Evolutionary conservation across 768 basidiomycete species (phyloP).

Genomic region (Peribolospora kevripleyi): DNA sequence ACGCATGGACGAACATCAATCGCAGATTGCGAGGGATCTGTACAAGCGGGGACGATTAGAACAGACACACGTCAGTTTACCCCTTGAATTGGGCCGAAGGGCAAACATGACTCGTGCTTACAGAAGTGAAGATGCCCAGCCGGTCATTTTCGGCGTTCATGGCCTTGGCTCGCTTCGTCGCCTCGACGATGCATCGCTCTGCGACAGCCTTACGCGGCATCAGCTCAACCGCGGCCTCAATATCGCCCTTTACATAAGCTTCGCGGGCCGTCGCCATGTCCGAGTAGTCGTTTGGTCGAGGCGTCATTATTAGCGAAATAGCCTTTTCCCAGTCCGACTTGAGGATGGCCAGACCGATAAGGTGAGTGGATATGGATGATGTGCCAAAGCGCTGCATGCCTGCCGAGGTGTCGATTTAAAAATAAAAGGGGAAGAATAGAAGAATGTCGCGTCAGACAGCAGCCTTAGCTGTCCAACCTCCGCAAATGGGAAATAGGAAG

Average conservation of each 20-base stretch:
- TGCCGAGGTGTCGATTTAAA: constrained; percentile 3
- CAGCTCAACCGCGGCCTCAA: constrained; percentile 52
- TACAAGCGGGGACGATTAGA: constrained; percentile 9
- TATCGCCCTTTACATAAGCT: constrained; percentile 22
- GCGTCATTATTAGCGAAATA: constrained; percentile 51
- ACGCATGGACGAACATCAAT: constrained; percentile 94
- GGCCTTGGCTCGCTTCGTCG: constrained; percentile 51
- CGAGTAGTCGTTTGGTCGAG: constrained; percentile 40
- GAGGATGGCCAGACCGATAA: constrained; percentile 72
- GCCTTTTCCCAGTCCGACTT: constrained; percentile 78
- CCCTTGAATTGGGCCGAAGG: background rate
- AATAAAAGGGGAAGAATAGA: background rate
- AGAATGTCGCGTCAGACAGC: background rate
- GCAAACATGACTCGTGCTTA: background rate
- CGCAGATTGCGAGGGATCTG: constrained; percentile 89
- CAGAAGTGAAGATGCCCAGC: constrained; percentile 1
- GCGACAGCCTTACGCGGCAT: constrained; percentile 85
- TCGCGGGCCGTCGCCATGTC: too few species aligned
- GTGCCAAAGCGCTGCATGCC: constrained; percentile 99
- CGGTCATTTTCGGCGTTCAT: constrained; percentile 36
- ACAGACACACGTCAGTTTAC: background rate
- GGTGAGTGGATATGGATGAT: constrained; percentile 80
- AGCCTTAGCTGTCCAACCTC: background rate
- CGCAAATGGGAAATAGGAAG: background rate
- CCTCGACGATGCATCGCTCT: constrained; percentile 39